Evolutionary conservation across 2,329 filamentous ascomycete species (phyloP), one percentile per base, ranked within the genome.

Genomic region (Hymenotorrendiella dingleyae): DNA sequence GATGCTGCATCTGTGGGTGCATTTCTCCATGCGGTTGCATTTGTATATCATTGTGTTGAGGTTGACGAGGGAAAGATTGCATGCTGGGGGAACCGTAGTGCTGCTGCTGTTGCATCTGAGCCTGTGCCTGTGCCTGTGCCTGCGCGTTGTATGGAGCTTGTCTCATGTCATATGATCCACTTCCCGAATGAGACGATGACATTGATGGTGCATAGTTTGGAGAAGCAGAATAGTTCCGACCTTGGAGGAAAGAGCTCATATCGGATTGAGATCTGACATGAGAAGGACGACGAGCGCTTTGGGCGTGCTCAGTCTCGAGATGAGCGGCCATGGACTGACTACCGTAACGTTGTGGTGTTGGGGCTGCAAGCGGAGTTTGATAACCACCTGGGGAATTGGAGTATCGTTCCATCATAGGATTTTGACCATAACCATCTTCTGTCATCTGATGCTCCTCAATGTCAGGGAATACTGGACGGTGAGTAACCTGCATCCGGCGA

Each of bases 51-150:
- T n/a, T n/a, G n/a, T n/a, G n/a, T n/a, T n/a, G n/a, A 62, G 67
- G 48, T 55, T 66, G 12, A 52, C 71, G 17, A 17, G n/a, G n/a
- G 11, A 11, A 11, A 66, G 64, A 38, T 66, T n/a, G n/a, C n/a
- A n/a, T n/a, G n/a, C 32, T 34, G 6, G 32, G 22, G 19, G 20
- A 34, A 21, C 32, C 32, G n/a, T 34, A 34, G 12, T 34, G 32
- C 6, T 34, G 32, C 11, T 34, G 32, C 17, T 34, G 32, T 12
- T 34, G 32, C 10, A 20, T 16, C 16, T 34, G 32, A 22, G 32
- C 32, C 16, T 21, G 17, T 14, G 20, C 19, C 7, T 34, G 32
- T 6, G 32, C 32, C 22, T 34, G 32, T 34, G 19, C 14, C n/a
- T 40, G 14, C 12, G 27, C 28, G n/a, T 34, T 34, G 32, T 17